These are phyloP conservation scores for Lyophyllum decastes DNA, from an alignment of 768 basidiomycete genomes.

Conservation along the genomic window DNA sequence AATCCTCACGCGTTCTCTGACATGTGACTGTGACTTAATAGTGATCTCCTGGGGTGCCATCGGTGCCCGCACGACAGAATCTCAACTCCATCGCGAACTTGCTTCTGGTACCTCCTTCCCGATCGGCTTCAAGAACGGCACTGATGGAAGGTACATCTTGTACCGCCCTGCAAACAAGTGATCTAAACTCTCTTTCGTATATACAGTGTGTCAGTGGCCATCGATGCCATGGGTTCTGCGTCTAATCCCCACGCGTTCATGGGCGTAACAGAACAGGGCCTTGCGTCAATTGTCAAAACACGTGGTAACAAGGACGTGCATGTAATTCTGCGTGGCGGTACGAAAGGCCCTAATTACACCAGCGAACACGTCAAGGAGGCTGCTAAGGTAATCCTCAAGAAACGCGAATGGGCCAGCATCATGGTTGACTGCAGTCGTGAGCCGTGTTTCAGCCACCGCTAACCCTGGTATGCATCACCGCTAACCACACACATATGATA, in stretches of 20 bases:
- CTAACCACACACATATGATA: conserved; percentile 22
- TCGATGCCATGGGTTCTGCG: conserved; percentile 94
- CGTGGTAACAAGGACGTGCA: conserved; percentile 86
- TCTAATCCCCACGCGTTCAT: conserved; percentile 96
- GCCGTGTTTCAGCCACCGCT: conserved; percentile 25
- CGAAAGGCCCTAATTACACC: conserved; percentile 87
- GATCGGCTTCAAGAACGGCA: conserved; percentile 99
- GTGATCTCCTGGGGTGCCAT: conserved; percentile 94
- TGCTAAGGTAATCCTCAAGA: conserved; percentile 64
- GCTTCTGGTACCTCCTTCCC: conserved; percentile 97
- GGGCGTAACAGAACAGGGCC: conserved; percentile 84
- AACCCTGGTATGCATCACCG: background rate
- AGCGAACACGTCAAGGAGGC: conserved; percentile 71
- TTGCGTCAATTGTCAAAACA: conserved; percentile 95
- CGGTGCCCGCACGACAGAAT: conserved; percentile 96
- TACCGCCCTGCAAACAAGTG: background rate
- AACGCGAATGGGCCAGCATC: conserved; percentile 62
- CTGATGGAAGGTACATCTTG: conserved; percentile 74
- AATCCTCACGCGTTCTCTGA: background rate
- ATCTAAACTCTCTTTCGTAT: background rate
- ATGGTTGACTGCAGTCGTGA: conserved; percentile 88
- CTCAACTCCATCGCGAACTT: conserved; percentile 95
- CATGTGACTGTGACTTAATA: conserved; percentile 20
- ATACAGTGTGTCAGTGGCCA: conserved; percentile 77
- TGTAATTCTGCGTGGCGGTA: conserved; percentile 93